Percentiles rank a stretch among this genome's conserved stretches.
Conservation (phyloP, 1,284 basidiomycete genomes). For the Sporisorium scitamineum region DNA sequence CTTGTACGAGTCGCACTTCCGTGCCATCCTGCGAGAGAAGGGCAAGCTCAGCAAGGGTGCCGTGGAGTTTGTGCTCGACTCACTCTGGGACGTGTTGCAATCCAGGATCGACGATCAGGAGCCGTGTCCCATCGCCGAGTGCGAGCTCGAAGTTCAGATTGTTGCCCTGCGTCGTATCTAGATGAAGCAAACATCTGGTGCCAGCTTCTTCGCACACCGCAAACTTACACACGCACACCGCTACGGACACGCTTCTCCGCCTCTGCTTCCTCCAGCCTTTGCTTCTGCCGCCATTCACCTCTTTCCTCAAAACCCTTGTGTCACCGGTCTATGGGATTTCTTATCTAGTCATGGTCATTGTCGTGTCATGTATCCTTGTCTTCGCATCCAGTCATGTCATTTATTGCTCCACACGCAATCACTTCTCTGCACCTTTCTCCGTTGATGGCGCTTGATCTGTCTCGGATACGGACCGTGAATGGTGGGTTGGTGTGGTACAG, state of each 20-base stretch:
- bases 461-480: background rate
- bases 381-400: background rate
- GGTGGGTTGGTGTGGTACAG: background rate
- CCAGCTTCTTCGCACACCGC: too few species aligned
- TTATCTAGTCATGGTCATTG: constrained; percentile 19
- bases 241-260: background rate
- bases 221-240: background rate
- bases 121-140: constrained; percentile 51
- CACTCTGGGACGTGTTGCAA: constrained; percentile 69
- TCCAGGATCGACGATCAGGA: constrained; percentile 48
- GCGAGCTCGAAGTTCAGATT: constrained; percentile 69
- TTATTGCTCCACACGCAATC: background rate
- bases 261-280: background rate
- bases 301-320: background rate
- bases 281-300: background rate
- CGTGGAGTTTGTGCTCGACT: constrained; percentile 69
- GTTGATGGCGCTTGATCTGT: background rate
- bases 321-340: constrained; percentile 16
- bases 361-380: constrained; percentile 13
- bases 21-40: constrained; percentile 67
- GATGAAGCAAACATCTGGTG: too few species aligned
- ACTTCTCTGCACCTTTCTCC: background rate
- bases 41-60: constrained; percentile 69
- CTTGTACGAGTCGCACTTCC: constrained; percentile 70
- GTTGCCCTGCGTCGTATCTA: constrained; percentile 64